Conservation (phyloP, 306 rosid genomes). For the Calophaca sinica region DNA sequence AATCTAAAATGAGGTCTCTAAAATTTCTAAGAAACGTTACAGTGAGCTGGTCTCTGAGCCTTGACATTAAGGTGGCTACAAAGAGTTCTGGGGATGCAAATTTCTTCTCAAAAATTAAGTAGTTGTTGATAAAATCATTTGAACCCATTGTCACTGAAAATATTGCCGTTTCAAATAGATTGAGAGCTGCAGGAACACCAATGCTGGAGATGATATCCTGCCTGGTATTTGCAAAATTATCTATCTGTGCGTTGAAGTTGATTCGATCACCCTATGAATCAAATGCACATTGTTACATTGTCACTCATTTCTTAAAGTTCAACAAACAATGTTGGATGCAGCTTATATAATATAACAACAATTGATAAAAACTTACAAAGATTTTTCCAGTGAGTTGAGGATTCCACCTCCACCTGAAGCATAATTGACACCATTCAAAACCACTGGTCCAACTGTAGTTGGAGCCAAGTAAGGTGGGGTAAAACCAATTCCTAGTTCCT, state of each 20-base stretch:
- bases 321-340: no score
- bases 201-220: conserved; percentile 63
- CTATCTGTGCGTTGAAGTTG: conserved; percentile 69
- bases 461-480: conserved; percentile 77
- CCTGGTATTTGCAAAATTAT: conserved; percentile 71
- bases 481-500: conserved; percentile 50
- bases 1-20: not conserved
- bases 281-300: not conserved
- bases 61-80: conserved; percentile 60
- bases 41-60: conserved; percentile 58
- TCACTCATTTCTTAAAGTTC: not conserved
- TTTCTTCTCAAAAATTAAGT: conserved; percentile 44
- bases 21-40: conserved; percentile 42
- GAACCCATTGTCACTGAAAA: conserved; percentile 70
- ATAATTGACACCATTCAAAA: conserved; percentile 72
- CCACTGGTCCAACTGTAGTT: conserved; percentile 52
- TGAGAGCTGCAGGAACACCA: conserved; percentile 53
- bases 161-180: conserved; percentile 49
- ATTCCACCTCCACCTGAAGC: conserved; percentile 83
- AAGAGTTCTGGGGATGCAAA: conserved; percentile 56
- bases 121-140: conserved; percentile 70
- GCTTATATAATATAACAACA: no score
- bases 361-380: conserved; percentile 51
- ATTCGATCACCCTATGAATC: conserved; percentile 61
- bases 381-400: conserved; percentile 65